Conservation (phyloP, 78 protist species). For the Isochrysis galbana region DNA sequence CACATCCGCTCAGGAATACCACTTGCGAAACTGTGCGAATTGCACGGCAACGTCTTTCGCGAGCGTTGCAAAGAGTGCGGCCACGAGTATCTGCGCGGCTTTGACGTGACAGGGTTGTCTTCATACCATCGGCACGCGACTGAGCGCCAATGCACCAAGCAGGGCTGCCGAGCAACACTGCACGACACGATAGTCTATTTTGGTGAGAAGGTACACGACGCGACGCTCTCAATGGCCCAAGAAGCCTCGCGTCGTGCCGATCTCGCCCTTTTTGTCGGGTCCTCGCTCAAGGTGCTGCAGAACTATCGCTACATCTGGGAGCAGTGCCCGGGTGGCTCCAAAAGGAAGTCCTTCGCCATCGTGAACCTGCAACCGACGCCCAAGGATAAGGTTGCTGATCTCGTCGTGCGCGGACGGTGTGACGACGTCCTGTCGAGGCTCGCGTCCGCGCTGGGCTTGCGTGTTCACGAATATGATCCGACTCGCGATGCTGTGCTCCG, state of each 20-base stretch:
- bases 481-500: not conserved
- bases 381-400: not conserved
- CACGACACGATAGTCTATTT: constrained; percentile 60
- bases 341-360: constrained; percentile 11
- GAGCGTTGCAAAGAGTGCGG: constrained; percentile 39
- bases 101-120: not conserved
- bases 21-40: not conserved
- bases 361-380: constrained; percentile 50
- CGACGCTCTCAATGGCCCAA: not conserved
- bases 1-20: constrained; percentile 38
- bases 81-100: not conserved
- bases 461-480: not conserved
- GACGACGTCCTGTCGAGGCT: not conserved
- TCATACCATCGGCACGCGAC: constrained; percentile 36
- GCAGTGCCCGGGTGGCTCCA: not conserved
- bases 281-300: constrained; percentile 31
- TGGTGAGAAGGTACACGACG: constrained; percentile 45
- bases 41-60: constrained; percentile 48
- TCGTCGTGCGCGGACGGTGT: not conserved
- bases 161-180: not conserved
- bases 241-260: not conserved
- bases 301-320: not conserved
- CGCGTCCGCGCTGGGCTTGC: not conserved
- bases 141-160: not conserved
- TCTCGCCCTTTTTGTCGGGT: constrained; percentile 30